phyloP scores from a whole-genome alignment of 495 filamentous ascomycete species.

The Cairneyella variabilis region DNA sequence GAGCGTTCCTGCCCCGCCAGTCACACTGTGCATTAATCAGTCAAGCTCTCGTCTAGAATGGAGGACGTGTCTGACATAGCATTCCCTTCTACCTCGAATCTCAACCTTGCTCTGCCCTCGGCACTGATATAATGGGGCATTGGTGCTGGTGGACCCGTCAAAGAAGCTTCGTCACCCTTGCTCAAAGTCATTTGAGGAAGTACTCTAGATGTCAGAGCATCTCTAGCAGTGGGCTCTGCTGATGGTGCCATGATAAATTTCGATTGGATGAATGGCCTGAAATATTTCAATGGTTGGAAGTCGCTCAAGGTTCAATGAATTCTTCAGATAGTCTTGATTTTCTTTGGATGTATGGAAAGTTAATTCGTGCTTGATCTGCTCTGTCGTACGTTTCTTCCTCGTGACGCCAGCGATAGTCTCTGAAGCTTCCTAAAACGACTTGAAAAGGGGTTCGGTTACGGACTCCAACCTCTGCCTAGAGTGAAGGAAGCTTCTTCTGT shows the following conservation, averaged over 20 bases:
- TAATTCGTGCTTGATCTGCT: not conserved
- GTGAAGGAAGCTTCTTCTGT: too few relatives aligned
- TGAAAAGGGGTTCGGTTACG: too few relatives aligned
- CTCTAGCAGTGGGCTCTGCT: constrained; percentile 21
- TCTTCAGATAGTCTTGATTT: not conserved
- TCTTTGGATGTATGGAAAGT: not conserved
- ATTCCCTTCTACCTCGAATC: constrained; percentile 61
- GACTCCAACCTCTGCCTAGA: too few relatives aligned
- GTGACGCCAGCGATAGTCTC: too few relatives aligned
- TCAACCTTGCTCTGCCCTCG: constrained; percentile 43
- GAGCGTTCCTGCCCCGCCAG: constrained; percentile 67
- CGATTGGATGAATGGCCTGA: too few relatives aligned
- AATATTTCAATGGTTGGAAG: too few relatives aligned
- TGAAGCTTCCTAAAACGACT: too few relatives aligned
- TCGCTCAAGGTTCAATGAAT: too few relatives aligned
- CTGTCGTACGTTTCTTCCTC: too few relatives aligned
- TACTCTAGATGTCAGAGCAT: constrained; percentile 29
- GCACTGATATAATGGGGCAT: constrained; percentile 40
- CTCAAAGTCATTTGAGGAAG: constrained; percentile 59
- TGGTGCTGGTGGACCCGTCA: constrained; percentile 40
- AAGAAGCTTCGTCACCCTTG: constrained; percentile 40
- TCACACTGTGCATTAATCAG: constrained; percentile 38
- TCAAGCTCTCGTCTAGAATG: not conserved
- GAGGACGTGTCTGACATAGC: constrained; percentile 38
- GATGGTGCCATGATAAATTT: constrained; percentile 1